Conservation (phyloP, 176 grass and related monocot genomes). For the Oryza brachyantha region DNA sequence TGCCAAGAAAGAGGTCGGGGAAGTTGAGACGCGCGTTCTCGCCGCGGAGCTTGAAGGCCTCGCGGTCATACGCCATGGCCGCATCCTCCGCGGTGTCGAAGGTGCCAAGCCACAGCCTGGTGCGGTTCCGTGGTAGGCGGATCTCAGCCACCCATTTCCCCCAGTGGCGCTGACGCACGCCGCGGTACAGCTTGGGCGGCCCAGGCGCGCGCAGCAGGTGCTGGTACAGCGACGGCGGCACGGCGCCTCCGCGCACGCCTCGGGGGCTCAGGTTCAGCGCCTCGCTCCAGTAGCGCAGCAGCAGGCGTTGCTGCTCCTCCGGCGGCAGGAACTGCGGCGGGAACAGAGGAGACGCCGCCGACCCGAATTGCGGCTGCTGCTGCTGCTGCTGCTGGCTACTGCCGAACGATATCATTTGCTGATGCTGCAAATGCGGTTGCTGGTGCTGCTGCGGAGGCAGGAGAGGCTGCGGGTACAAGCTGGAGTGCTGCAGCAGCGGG, state of each 20-base stretch:
- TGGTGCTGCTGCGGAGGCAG: background rate
- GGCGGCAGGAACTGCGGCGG: slow-evolving; percentile 46
- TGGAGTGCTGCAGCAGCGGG: slow-evolving; percentile 36
- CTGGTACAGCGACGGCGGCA: slow-evolving; percentile 53
- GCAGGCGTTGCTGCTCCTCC: slow-evolving; percentile 41
- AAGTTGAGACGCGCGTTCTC: slow-evolving; percentile 95
- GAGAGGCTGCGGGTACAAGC: slow-evolving; percentile 31
- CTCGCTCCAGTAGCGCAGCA: slow-evolving; percentile 72
- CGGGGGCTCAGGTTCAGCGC: slow-evolving; percentile 76
- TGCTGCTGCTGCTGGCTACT: background rate
- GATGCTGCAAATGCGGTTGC: slow-evolving; percentile 2
- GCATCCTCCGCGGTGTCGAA: slow-evolving; percentile 99
- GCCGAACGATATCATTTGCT: slow-evolving; percentile 78
- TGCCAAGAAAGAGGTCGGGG: slow-evolving; percentile 80
- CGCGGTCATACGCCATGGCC: slow-evolving; percentile 90
- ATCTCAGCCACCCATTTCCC: slow-evolving; percentile 99
- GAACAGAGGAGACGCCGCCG: slow-evolving; percentile 19
- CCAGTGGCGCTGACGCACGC: slow-evolving; percentile 96
- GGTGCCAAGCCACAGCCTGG: slow-evolving; percentile 90
- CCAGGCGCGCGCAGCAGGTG: slow-evolving; percentile 40
- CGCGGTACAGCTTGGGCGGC: slow-evolving; percentile 78
- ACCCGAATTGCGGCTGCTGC: slow-evolving; percentile 16
- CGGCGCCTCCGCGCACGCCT: slow-evolving; percentile 30
- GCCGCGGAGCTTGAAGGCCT: slow-evolving; percentile 87
- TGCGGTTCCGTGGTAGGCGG: slow-evolving; percentile 85